Evolutionary conservation across 768 basidiomycete species (phyloP).

Genomic region (Hebeloma cylindrosporum): DNA sequence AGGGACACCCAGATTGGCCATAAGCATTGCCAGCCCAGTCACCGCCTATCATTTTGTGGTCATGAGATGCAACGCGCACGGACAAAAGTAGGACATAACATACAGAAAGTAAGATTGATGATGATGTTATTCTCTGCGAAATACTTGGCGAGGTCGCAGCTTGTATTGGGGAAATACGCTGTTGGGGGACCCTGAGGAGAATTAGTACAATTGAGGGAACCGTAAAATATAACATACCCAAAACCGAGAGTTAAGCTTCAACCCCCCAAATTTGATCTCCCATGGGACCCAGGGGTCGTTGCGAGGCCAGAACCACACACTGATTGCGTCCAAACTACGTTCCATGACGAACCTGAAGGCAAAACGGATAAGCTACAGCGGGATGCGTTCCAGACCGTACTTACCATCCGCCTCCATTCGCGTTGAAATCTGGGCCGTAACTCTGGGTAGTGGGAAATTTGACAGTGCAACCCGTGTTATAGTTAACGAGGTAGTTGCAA

Average conservation of each 20-base stretch:
- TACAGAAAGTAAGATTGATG: constrained; percentile 55
- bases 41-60: constrained; percentile 18
- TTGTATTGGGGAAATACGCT: constrained; percentile 59
- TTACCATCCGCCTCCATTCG: constrained; percentile 57
- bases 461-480: constrained; percentile 43
- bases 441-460: constrained; percentile 34
- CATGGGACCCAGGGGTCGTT: constrained; percentile 37
- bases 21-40: constrained; percentile 61
- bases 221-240: constrained; percentile 35
- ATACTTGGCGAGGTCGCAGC: constrained; percentile 58
- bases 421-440: constrained; percentile 58
- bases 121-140: constrained; percentile 62
- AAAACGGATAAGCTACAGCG: not conserved
- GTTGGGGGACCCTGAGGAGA: constrained; percentile 47
- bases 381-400: constrained; percentile 18
- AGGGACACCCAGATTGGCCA: constrained; percentile 50
- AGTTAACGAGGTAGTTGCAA: constrained; percentile 18
- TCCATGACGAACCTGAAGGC: constrained; percentile 52
- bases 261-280: constrained; percentile 36
- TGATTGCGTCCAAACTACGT: constrained; percentile 48
- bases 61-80: not conserved
- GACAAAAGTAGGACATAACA: constrained; percentile 9
- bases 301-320: constrained; percentile 66
- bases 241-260: constrained; percentile 34
- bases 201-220: not conserved